These are phyloP conservation scores for Curvularia verruculosa DNA, from an alignment of 2,329 filamentous ascomycete species.

Conservation along the genomic window DNA sequence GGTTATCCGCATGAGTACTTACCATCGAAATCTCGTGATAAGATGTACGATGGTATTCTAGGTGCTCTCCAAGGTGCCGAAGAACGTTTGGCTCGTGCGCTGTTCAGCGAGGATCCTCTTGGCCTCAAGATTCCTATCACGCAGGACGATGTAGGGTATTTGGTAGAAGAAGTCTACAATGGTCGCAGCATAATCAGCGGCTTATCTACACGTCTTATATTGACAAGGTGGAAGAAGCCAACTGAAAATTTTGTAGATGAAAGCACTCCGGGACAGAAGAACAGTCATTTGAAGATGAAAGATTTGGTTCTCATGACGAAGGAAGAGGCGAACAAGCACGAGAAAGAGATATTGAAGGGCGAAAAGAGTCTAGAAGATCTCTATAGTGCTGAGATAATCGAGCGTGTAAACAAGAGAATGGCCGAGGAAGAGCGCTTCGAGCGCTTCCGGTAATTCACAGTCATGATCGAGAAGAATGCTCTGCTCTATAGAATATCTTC, in stretches of 20 bases:
- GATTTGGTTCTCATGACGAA: slow-evolving; percentile 92
- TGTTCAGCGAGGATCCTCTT: slow-evolving; percentile 61
- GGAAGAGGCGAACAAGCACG: slow-evolving; percentile 81
- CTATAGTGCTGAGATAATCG: slow-evolving; percentile 72
- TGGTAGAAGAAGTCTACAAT: slow-evolving; percentile 86
- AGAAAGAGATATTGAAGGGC: slow-evolving; percentile 76
- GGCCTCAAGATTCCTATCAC: slow-evolving; percentile 83
- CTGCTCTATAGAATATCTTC: not conserved
- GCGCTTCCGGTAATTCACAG: slow-evolving; percentile 51
- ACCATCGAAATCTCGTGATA: slow-evolving; percentile 80
- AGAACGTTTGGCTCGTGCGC: slow-evolving; percentile 70
- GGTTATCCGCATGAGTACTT: slow-evolving; percentile 88
- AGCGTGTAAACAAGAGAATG: slow-evolving; percentile 69
- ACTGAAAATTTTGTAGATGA: slow-evolving; percentile 67
- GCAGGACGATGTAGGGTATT: slow-evolving; percentile 80
- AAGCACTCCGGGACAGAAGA: slow-evolving; percentile 75
- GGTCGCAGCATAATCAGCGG: slow-evolving; percentile 84
- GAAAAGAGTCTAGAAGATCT: slow-evolving; percentile 71
- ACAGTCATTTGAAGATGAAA: slow-evolving; percentile 68
- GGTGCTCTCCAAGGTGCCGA: slow-evolving; percentile 77
- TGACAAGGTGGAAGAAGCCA: slow-evolving; percentile 82
- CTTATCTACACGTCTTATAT: slow-evolving; percentile 75
- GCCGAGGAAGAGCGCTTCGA: slow-evolving; percentile 67
- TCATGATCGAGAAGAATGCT: not conserved
- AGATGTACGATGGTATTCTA: slow-evolving; percentile 87